A percentile compares a stretch with the other conserved stretches of the same genome.
These are phyloP conservation scores for Vitis riparia DNA, from an alignment of 164 flowering plant species.

Conservation along the genomic window DNA sequence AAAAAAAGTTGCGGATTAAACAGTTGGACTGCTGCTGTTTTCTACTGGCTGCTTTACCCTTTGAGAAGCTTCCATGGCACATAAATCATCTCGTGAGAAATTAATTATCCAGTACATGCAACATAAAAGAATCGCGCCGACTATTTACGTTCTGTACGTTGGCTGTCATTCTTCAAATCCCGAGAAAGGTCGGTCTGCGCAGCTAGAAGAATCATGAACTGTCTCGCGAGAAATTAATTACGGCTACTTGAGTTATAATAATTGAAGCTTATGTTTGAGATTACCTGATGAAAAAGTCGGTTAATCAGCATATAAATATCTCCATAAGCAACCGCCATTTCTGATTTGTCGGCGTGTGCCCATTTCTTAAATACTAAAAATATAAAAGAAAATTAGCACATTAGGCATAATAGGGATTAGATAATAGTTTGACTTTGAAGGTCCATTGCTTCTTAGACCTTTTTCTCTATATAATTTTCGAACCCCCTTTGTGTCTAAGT, in stretches of 20 bases:
- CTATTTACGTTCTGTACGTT: conserved; percentile 39
- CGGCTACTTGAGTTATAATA: not conserved
- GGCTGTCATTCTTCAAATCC: conserved; percentile 50
- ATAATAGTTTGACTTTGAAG: conserved; percentile 18
- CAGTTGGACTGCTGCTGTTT: too few species aligned
- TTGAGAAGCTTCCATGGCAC: not conserved
- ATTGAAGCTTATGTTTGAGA: conserved; percentile 19
- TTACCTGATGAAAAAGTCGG: conserved; percentile 23
- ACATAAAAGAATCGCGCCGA: conserved; percentile 22
- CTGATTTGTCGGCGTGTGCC: conserved; percentile 34
- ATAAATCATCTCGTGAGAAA: not conserved
- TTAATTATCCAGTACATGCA: not conserved
- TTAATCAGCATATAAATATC: conserved; percentile 8
- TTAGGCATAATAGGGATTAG: conserved; percentile 2
- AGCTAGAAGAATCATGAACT: conserved; percentile 20
- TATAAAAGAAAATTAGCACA: not conserved
- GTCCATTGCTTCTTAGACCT: not conserved
- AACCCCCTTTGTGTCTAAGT: not conserved
- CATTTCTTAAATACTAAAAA: not conserved
- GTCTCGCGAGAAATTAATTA: conserved; percentile 11
- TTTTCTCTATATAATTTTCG: too few species aligned
- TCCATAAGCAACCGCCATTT: conserved; percentile 18
- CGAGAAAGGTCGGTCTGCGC: conserved; percentile 37
- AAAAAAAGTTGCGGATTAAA: too few species aligned
- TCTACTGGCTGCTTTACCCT: too few species aligned